These are phyloP conservation scores for Leccinum angustisporum DNA, from an alignment of 1,284 basidiomycete genomes.

Conservation along the genomic window DNA sequence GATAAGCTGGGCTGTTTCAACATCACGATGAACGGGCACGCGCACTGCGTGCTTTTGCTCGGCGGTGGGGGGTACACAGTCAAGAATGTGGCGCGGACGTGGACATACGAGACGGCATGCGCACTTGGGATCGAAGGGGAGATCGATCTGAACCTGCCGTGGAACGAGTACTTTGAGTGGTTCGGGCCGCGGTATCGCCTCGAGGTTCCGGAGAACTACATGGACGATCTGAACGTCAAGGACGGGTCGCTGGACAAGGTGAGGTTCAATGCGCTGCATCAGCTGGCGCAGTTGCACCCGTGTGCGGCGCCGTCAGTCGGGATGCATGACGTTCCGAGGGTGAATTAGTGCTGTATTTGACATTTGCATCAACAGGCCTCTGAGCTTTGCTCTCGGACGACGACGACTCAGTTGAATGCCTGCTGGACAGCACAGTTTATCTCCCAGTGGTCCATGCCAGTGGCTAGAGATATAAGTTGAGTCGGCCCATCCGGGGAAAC, in stretches of 20 bases:
- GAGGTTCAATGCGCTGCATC: slow-evolving; percentile 77
- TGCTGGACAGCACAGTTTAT: too few species aligned
- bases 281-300: slow-evolving; percentile 68
- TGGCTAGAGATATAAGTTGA: too few species aligned
- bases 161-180: slow-evolving; percentile 97
- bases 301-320: slow-evolving; percentile 81
- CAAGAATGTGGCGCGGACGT: slow-evolving; percentile 87
- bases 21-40: slow-evolving; percentile 92
- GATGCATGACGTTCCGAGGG: slow-evolving; percentile 80
- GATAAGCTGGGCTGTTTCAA: slow-evolving; percentile 98
- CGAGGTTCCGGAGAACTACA: slow-evolving; percentile 89
- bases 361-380: too few species aligned
- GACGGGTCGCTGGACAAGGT: slow-evolving; percentile 83
- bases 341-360: slow-evolving; percentile 35
- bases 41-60: slow-evolving; percentile 87
- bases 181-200: slow-evolving; percentile 95
- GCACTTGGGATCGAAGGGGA: slow-evolving; percentile 81
- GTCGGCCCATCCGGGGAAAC: neutral
- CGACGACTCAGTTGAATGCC: too few species aligned
- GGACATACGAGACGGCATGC: slow-evolving; percentile 97
- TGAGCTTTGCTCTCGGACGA: too few species aligned
- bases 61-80: slow-evolving; percentile 98
- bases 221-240: slow-evolving; percentile 90
- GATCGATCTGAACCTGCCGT: slow-evolving; percentile 84
- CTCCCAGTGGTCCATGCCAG: too few species aligned